Conservation (phyloP, 768 basidiomycete species). For the Hericium rajendrae region DNA sequence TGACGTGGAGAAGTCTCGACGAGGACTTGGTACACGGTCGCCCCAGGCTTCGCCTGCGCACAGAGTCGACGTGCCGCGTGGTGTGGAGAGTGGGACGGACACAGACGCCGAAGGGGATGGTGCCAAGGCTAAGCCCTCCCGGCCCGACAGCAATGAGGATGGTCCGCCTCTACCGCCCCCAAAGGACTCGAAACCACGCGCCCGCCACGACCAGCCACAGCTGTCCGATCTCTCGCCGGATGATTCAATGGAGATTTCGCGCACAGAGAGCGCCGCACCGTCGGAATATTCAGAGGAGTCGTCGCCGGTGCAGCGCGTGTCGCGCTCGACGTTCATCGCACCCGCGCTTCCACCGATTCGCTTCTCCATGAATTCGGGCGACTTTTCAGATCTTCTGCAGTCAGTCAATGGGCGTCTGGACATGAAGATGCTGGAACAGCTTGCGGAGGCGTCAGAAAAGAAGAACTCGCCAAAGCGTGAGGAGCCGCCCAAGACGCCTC, state of each 20-base stretch:
- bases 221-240: slow-evolving; percentile 10
- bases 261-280: slow-evolving; percentile 16
- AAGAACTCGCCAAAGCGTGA: slow-evolving; percentile 4
- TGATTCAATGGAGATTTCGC: slow-evolving; percentile 27
- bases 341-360: slow-evolving; percentile 85
- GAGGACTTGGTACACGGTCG: neutral
- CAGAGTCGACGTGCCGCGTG: slow-evolving; percentile 59
- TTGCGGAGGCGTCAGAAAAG: slow-evolving; percentile 34
- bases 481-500: slow-evolving; percentile 1
- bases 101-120: slow-evolving; percentile 50
- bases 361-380: slow-evolving; percentile 77
- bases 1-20: slow-evolving; percentile 19
- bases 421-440: slow-evolving; percentile 32
- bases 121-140: slow-evolving; percentile 15
- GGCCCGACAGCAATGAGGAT: neutral
- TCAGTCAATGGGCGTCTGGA: slow-evolving; percentile 36
- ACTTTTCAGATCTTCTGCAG: slow-evolving; percentile 69
- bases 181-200: slow-evolving; percentile 2
- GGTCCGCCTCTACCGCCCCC: neutral
- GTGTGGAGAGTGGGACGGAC: slow-evolving; percentile 67
- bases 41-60: slow-evolving; percentile 28
- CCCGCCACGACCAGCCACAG: slow-evolving; percentile 23
- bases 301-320: slow-evolving; percentile 55
- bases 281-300: slow-evolving; percentile 34
- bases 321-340: slow-evolving; percentile 71